Base-by-base conservation (phyloP, 768 basidiomycete species). In the Hygrophorus russula region DNA sequence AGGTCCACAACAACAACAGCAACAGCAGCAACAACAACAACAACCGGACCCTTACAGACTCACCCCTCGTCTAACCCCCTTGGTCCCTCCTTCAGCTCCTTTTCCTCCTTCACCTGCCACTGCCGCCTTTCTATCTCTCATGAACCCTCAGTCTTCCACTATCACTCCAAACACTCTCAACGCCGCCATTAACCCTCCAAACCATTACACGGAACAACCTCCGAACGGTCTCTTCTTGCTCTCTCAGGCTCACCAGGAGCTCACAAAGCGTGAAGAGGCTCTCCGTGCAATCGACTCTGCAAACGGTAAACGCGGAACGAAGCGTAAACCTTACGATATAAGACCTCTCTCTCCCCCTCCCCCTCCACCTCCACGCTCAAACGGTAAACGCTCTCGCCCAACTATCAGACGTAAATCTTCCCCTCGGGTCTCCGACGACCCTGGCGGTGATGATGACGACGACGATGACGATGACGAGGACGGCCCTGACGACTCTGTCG, bases 171-270 rank as follows among this genome's bases (percentile, higher is more conserved):
- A 80, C 56, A 81, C 81, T 3, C 73, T 90, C 54, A 83, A 73
- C 47, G 83, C 81, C 41, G 75, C 94, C 62, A 82, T 82, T 13
- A 85, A 86, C 47, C 83, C 82, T 12, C 76, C 49, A 69, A 72
- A n/a, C 69, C 60, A 67, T 53, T 64, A 70, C n/a, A n/a, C n/a
- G n/a, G 35, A 46, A 46, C 45, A 57, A 45, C 47, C 28, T 42
- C 84, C 90, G 41, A 96, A 94, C 57, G 92, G 93, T 19, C 76
- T 97, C 36, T 97, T 93, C 66, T 70, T 97, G 38, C 79, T 97
- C 42, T 84, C 81, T 1, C 92, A 97, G 63, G 93, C 92, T 19
- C 92, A 96, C 58, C 92, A 96, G 59, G 92, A 94, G 69, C 78
- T 96, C 47, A 88, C 87, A 30, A 94, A 93, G 66, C 79, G 89